These are phyloP conservation scores for Hymenoscyphus infarciens DNA, from an alignment of 2,329 filamentous ascomycete genomes.

Conservation along the genomic window DNA sequence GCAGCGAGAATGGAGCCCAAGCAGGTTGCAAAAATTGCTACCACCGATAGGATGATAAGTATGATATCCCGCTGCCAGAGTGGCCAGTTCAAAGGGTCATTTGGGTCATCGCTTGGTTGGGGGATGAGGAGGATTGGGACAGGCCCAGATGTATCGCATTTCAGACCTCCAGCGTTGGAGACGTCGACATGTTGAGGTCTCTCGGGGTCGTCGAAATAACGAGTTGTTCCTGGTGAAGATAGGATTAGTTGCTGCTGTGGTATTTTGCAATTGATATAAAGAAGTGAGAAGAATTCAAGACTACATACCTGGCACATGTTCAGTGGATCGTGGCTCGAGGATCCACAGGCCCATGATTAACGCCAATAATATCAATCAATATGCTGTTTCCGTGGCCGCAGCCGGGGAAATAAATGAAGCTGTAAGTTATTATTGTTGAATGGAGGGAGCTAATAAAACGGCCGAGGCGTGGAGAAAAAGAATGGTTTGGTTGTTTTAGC, in stretches of 20 bases:
- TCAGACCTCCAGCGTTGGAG: constrained; percentile 50
- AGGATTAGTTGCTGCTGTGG: background rate
- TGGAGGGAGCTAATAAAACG: background rate
- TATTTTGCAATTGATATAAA: background rate
- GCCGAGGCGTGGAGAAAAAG: background rate
- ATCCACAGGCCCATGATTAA: constrained; percentile 65
- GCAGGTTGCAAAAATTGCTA: constrained; percentile 78
- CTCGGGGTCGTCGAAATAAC: constrained; percentile 60
- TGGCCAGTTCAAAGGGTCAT: constrained; percentile 90
- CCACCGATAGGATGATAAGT: constrained; percentile 71
- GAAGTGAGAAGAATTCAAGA: background rate
- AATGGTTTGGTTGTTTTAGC: background rate
- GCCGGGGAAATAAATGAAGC: background rate
- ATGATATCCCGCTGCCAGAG: constrained; percentile 81
- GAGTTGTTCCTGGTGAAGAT: constrained; percentile 49
- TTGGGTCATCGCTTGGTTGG: constrained; percentile 86
- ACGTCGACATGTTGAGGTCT: constrained; percentile 42
- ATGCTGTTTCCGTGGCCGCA: background rate
- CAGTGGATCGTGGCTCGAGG: constrained; percentile 52
- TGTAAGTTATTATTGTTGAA: background rate
- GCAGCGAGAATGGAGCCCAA: constrained; percentile 85
- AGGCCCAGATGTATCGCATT: constrained; percentile 66
- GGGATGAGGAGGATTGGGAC: constrained; percentile 78
- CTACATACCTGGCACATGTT: constrained; percentile 69
- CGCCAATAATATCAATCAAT: background rate